Conservation (phyloP, 1,284 basidiomycete species). For the Apiotrichum akiyoshidainum region DNA sequence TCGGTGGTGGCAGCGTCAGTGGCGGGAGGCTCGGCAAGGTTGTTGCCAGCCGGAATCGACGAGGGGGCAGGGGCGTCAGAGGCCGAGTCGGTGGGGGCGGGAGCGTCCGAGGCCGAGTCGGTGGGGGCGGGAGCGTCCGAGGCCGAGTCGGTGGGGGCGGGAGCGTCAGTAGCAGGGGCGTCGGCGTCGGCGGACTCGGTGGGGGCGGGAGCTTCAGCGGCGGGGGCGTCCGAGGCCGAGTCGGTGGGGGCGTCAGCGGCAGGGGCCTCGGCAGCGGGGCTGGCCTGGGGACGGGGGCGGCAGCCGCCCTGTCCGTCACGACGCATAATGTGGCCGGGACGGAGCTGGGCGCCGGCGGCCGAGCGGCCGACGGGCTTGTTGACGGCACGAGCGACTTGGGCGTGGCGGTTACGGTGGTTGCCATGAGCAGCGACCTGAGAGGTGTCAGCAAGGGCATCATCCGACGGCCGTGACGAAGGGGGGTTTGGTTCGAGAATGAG, state of each 20-base stretch:
- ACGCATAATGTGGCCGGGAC: constrained; percentile 9
- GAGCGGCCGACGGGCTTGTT: constrained; percentile 4
- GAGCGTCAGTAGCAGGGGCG: neutral
- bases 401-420: constrained; percentile 11
- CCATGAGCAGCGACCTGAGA: constrained; percentile 14
- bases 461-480: neutral
- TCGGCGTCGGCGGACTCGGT: constrained; percentile 16
- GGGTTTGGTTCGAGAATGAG: neutral
- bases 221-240: constrained; percentile 16
- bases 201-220: constrained; percentile 15
- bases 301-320: constrained; percentile 42
- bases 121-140: constrained; percentile 20
- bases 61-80: neutral
- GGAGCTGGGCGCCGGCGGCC: constrained; percentile 4
- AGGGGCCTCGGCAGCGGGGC: no score
- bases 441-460: neutral
- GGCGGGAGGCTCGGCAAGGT: neutral
- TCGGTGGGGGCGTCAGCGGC: constrained; percentile 5
- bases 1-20: neutral
- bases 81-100: constrained; percentile 1
- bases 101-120: constrained; percentile 23
- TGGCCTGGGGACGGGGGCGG: constrained; percentile 33
- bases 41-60: neutral
- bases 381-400: neutral
- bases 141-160: constrained; percentile 2